Evolutionary conservation across 345 rosid species (phyloP), one percentile per base, ranked within the genome.

Genomic region (Murraya paniculata): DNA sequence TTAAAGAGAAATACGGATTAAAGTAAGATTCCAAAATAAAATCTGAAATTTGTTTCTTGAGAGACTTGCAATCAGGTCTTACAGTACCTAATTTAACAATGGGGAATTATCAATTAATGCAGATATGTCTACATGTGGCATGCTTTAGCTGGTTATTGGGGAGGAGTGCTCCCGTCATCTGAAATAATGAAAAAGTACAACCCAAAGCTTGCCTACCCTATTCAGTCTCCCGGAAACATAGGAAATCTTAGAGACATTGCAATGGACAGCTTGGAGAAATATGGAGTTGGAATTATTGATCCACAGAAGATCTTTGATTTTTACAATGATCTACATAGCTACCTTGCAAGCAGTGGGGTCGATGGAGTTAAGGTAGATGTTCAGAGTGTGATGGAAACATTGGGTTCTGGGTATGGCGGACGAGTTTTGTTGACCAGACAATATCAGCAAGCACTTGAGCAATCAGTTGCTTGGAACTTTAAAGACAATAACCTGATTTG

Each of bases 91-190:
- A 77, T 61, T 67, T 76, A 22, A 77, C 19, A 31, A 56, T 56
- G 9, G 35, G 48, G 9, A 50, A 21, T 59, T 50, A 64, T 80
- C 21, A 53, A 70, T 67, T 39, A 31, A 64, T 86, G 84, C 86
- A 90, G 93, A 64, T 83, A 80, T 76, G 89, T 89, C 24, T 89
- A 89, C 38, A 24, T 90, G 78, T 90, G 94, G 89, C 94, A 90
- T 33, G 91, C 94, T 25, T 74, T 90, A 71, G 78, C 85, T 9
- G 89, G 91, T 22, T 92, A 89, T 13, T 90, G 91, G 92, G 92
- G 94, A 77, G 94, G 96, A 59, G 80, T 87, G 19, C 82, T 74
- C 22, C 91, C 90, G 6, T 72, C 89, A 18, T 88, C 90, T 28
- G 85, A 85, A 76, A 64, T 66, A 71, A 80, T 90, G 94, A 81